These are phyloP conservation scores for Penicillium fuscoglaucum DNA, from an alignment of 2,329 filamentous ascomycete genomes.

Conservation along the genomic window DNA sequence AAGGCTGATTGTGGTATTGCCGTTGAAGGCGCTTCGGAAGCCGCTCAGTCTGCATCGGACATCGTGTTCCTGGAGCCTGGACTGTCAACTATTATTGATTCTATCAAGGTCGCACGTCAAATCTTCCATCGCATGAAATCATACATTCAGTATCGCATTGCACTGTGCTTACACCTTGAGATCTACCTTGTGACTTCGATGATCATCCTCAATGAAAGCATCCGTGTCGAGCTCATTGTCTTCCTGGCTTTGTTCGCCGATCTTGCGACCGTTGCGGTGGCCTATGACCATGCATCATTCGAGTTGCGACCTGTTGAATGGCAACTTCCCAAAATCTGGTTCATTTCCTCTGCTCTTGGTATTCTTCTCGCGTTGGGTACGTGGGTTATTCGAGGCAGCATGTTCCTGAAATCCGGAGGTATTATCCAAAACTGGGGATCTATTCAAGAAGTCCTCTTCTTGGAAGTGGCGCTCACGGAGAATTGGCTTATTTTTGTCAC, in stretches of 20 bases:
- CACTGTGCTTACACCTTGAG: conserved; percentile 71
- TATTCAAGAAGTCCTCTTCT: conserved; percentile 78
- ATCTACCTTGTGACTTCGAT: conserved; percentile 76
- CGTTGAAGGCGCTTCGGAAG: conserved; percentile 70
- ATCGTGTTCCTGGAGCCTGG: conserved; percentile 74
- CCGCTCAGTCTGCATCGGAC: conserved; percentile 70
- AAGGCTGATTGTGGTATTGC: conserved; percentile 74
- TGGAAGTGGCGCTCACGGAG: conserved; percentile 86
- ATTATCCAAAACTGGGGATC: conserved; percentile 73
- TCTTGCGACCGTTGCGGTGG: conserved; percentile 75
- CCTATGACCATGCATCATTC: conserved; percentile 81
- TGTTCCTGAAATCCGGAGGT: conserved; percentile 70
- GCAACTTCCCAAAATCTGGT: conserved; percentile 81
- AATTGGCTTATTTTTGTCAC: conserved; percentile 98
- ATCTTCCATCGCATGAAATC: conserved; percentile 79
- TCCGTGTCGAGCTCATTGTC: conserved; percentile 71
- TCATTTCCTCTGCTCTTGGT: conserved; percentile 63
- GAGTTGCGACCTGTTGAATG: conserved; percentile 75
- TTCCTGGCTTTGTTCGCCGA: conserved; percentile 80
- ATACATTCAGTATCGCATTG: conserved; percentile 76
- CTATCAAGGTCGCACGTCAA: conserved; percentile 71
- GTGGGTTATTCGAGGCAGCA: conserved; percentile 70
- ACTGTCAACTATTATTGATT: conserved; percentile 69
- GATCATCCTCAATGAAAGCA: conserved; percentile 78
- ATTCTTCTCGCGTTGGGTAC: conserved; percentile 68